phyloP scores from a whole-genome alignment of 805 yeast species.

The Kodamaea restingae region DNA sequence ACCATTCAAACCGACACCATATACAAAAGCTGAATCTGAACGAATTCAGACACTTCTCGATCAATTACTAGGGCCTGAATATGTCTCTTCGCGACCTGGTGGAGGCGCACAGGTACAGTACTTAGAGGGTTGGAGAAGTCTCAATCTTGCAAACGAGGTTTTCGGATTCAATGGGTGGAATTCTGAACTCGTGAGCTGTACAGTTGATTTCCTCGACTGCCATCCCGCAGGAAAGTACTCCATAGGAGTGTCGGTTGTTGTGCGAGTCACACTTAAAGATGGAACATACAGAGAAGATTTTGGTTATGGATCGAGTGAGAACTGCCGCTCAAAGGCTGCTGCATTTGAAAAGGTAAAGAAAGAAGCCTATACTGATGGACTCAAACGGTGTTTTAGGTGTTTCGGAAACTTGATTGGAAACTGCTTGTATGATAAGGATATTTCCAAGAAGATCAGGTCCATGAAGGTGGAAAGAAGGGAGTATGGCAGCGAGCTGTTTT shows the following conservation, averaged over 20 bases:
- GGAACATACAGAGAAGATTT: slow-evolving; percentile 78
- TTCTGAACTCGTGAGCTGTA: slow-evolving; percentile 61
- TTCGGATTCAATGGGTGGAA: slow-evolving; percentile 86
- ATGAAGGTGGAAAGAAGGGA: slow-evolving; percentile 24
- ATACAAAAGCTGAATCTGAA: slow-evolving; percentile 30
- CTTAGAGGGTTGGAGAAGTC: slow-evolving; percentile 81
- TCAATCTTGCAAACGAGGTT: slow-evolving; percentile 73
- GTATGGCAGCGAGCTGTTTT: slow-evolving; percentile 29
- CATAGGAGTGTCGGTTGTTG: slow-evolving; percentile 67
- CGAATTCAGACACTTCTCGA: slow-evolving; percentile 32
- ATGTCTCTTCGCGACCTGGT: slow-evolving; percentile 69
- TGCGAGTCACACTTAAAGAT: slow-evolving; percentile 69
- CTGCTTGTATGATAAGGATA: slow-evolving; percentile 76
- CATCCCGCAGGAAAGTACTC: slow-evolving; percentile 49
- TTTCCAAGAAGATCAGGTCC: slow-evolving; percentile 36
- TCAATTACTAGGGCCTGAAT: slow-evolving; percentile 66
- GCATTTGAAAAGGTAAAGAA: slow-evolving; percentile 80
- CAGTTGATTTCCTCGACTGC: slow-evolving; percentile 69
- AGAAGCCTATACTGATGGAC: slow-evolving; percentile 81
- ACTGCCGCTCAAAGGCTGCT: slow-evolving; percentile 62
- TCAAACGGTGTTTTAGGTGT: slow-evolving; percentile 72
- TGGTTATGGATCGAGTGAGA: slow-evolving; percentile 74
- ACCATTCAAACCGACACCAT: slow-evolving; percentile 22
- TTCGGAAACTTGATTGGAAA: slow-evolving; percentile 81
- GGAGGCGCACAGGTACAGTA: slow-evolving; percentile 72